Conservation (phyloP, 2,329 filamentous ascomycete species). For the Aspergillus persii region DNA sequence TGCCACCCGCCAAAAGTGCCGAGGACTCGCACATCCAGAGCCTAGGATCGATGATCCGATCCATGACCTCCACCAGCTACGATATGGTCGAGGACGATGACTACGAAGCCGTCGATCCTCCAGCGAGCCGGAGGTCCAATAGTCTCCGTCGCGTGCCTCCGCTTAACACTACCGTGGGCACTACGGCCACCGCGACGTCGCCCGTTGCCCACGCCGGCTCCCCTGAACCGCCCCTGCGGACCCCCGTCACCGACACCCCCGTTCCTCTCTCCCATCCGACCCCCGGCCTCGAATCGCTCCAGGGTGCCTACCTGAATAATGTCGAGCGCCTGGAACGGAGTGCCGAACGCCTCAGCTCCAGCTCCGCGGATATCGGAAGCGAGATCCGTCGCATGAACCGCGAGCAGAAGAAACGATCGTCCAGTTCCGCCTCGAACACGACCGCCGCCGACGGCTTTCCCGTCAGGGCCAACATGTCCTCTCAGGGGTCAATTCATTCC, state of each 20-base stretch:
- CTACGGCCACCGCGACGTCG: conserved; percentile 2
- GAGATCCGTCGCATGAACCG: conserved; percentile 47
- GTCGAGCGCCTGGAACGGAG: conserved; percentile 49
- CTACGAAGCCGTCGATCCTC: conserved; percentile 38
- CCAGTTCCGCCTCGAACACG: conserved; percentile 44
- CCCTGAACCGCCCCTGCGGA: conserved; percentile 36
- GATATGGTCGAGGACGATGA: conserved; percentile 49
- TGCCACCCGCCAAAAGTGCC: conserved; percentile 28
- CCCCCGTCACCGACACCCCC: conserved; percentile 40
- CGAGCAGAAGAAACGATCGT: conserved; percentile 44
- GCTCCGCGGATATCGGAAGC: conserved; percentile 44
- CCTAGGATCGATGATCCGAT: conserved; percentile 37
- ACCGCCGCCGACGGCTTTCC: conserved; percentile 44
- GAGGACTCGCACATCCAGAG: conserved; percentile 23
- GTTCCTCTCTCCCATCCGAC: conserved; percentile 48
- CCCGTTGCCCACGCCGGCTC: conserved; percentile 12
- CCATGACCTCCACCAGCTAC: conserved; percentile 41
- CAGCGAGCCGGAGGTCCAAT: conserved; percentile 21
- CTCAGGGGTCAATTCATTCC: conserved; percentile 44
- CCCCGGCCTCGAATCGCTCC: conserved; percentile 49
- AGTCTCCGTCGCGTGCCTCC: conserved; percentile 25
- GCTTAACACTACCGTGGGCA: conserved; percentile 25
- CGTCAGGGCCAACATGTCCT: conserved; percentile 32
- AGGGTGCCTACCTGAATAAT: conserved; percentile 51
- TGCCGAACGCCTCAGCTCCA: conserved; percentile 49